Evolutionary conservation across 345 rosid genomes (phyloP), one percentile per base, ranked within the genome.

Genomic region (Cardiospermum halicacabum): DNA sequence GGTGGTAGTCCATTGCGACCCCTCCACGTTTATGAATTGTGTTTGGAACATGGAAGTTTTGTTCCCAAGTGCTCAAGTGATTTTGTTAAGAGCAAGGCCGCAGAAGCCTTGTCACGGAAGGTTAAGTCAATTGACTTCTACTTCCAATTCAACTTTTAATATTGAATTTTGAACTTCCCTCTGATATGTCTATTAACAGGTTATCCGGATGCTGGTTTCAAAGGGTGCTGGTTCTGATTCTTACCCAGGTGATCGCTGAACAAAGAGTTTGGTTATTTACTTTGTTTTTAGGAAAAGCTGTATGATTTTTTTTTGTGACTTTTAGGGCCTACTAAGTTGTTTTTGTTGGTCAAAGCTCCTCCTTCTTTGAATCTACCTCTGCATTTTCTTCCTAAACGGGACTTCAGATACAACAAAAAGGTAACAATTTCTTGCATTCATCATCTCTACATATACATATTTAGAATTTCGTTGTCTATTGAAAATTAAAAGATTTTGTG

Each of bases 331-430:
- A 78, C 78, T 60, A 89, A 81, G 78, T 73, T 94, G 83, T 91
- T 94, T 71, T 69, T 94, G 43, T 67, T 94, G 84, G 81, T 84
- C 63, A 82, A 84, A 76, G 99, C 94, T 68, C 94, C 89, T 32
- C 59, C 89, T 57, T 78, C 92, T 69, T 68, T 86, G 63, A 84
- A 79, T 72, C 77, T 84, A 45, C 91, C 97, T 21, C 73, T 72
- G 62, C 91, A 91, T 85, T 94, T 88, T 82, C 89, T 91, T 74
- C 99, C 95, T 36, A 94, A 91, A 80, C 95, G 91, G 55, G 99
- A 87, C 64, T 91, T 94, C 81, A 91, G 71, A 83, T 84, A 71
- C 78, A 85, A 74, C 82, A 89, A 78, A 77, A 91, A 91, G 95
- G 99, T 91, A 71, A 51, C 9, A 27, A 28, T 47, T 16, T 22